phyloP scores from a whole-genome alignment of 441 rosid genomes.

The Croton laevigatus region DNA sequence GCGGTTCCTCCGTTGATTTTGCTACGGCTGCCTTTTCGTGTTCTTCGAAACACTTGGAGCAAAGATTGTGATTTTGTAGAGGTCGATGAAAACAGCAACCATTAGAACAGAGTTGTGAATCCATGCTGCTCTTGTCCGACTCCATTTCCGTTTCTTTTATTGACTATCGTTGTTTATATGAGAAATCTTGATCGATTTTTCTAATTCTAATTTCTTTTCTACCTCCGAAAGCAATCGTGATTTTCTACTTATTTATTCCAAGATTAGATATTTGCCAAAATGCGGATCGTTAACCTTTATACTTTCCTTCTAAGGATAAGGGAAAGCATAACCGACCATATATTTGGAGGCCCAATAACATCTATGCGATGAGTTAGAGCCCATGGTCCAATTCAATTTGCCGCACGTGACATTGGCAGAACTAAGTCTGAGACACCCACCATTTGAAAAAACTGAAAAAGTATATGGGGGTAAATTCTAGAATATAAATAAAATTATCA shows the following conservation, averaged over 20 bases:
- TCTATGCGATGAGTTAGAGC: background rate
- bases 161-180: background rate
- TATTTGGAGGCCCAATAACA: background rate
- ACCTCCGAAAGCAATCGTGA: no score
- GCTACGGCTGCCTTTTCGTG: background rate
- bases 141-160: background rate
- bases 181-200: background rate
- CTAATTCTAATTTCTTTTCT: no score
- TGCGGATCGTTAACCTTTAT: no score
- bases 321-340: background rate
- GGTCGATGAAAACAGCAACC: conserved; percentile 34
- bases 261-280: no score
- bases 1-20: background rate
- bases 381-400: background rate
- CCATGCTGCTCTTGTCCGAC: background rate
- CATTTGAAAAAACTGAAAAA: no score
- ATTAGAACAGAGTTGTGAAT: conserved; percentile 5
- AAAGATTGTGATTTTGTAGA: conserved; percentile 14
- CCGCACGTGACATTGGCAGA: no score
- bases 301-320: background rate
- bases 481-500: no score
- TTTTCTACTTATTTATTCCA: no score
- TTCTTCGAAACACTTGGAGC: conserved; percentile 30
- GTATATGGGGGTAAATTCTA: no score
- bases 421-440: no score